Conservation (phyloP, 192 early-diverging fungal species). For the Obelidium mucronatum region DNA sequence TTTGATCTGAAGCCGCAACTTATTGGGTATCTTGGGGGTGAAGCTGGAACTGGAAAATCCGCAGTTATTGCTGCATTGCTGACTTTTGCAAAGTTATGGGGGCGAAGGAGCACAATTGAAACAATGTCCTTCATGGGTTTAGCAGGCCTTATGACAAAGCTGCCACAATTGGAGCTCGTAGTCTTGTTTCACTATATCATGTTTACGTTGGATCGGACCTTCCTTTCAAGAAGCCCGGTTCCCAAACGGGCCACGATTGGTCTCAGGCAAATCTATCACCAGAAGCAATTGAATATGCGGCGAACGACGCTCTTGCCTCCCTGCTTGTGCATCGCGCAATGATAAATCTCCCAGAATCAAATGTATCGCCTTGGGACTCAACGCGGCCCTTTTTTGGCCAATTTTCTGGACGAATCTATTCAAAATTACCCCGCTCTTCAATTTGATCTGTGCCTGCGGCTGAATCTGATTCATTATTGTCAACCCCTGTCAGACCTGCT, state of each 20-base stretch:
- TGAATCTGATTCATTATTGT: neutral
- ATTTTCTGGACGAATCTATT: no score
- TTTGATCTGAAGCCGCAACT: no score
- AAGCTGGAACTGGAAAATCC: no score
- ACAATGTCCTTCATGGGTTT: no score
- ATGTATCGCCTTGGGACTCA: neutral
- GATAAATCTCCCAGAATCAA: neutral
- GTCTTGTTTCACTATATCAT: slow-evolving; percentile 21
- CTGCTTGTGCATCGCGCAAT: slow-evolving; percentile 27
- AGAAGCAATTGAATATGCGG: slow-evolving; percentile 29
- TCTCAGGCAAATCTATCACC: neutral
- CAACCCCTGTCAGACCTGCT: neutral
- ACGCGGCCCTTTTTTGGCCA: neutral
- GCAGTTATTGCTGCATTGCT: no score
- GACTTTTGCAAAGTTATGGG: no score
- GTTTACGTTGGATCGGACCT: slow-evolving; percentile 11
- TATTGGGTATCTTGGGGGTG: no score
- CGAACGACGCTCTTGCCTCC: slow-evolving; percentile 35
- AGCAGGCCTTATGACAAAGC: no score
- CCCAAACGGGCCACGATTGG: slow-evolving; percentile 17
- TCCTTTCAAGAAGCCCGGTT: neutral
- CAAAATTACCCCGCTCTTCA: neutral
- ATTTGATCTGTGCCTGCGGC: neutral
- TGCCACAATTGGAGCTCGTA: slow-evolving; percentile 6
- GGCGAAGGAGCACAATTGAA: no score